These are phyloP conservation scores for Starmerella vaccinii DNA, from an alignment of 805 yeast species.

Conservation along the genomic window DNA sequence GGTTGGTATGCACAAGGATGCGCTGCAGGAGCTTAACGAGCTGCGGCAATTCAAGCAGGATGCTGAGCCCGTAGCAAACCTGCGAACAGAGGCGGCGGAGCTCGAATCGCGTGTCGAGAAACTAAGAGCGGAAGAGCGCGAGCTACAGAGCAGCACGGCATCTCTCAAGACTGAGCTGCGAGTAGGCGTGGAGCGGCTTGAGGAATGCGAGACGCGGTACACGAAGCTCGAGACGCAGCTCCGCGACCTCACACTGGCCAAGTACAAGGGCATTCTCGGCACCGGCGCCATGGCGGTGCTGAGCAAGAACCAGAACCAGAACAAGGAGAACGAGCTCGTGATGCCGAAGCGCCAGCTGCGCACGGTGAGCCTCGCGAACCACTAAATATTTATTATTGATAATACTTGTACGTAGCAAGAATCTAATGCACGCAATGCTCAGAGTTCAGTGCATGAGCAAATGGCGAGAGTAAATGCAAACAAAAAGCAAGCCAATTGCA, in stretches of 20 bases:
- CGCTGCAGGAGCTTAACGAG: conserved; percentile 9
- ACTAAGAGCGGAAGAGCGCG: conserved; percentile 15
- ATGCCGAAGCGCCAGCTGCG: conserved; percentile 26
- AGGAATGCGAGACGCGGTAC: conserved; percentile 19
- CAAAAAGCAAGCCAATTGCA: too few relatives aligned
- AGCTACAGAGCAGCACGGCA: conserved; percentile 10
- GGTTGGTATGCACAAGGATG: conserved; percentile 13
- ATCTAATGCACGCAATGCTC: too few relatives aligned
- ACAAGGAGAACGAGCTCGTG: conserved; percentile 24
- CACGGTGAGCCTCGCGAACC: conserved; percentile 23
- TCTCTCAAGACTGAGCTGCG: conserved; percentile 20
- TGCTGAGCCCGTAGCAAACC: not conserved
- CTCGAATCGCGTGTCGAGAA: conserved; percentile 9
- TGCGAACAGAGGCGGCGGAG: conserved; percentile 3
- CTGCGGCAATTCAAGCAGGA: conserved; percentile 8
- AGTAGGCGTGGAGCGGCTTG: conserved; percentile 15
- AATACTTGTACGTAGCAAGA: too few relatives aligned
- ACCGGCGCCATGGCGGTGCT: conserved; percentile 24
- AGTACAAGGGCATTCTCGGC: conserved; percentile 22
- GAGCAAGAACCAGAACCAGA: conserved; percentile 9
- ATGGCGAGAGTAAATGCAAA: too few relatives aligned
- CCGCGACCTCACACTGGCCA: conserved; percentile 21
- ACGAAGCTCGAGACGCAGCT: conserved; percentile 19
- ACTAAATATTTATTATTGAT: conserved; percentile 9
- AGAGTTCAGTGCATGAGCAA: too few relatives aligned